Evolutionary conservation across 2,329 filamentous ascomycete genomes (phyloP).

Genomic region (Pseudopithomyces chartarum): DNA sequence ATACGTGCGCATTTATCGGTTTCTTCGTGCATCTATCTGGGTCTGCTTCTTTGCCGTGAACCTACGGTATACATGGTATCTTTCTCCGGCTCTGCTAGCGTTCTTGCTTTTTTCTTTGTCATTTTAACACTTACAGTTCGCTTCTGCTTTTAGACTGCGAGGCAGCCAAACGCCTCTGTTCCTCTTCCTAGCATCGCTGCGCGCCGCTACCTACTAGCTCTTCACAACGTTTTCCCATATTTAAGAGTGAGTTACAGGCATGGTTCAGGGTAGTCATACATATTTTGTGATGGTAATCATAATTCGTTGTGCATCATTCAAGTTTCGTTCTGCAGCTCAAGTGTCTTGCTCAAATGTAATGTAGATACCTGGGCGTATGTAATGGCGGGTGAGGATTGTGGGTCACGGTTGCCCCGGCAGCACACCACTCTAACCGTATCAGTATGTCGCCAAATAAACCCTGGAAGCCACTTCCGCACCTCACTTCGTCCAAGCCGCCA

Average conservation of each 20-base stretch:
- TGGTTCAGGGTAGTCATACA: background rate
- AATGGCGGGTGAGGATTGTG: background rate
- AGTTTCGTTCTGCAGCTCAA: background rate
- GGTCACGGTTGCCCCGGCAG: constrained; percentile 13
- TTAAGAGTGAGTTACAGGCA: background rate
- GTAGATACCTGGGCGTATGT: no score
- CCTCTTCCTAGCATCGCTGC: background rate
- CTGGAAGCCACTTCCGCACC: constrained; percentile 1
- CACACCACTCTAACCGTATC: constrained; percentile 6
- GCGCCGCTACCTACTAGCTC: background rate
- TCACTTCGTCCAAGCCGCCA: background rate
- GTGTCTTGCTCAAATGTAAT: no score
- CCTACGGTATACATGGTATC: background rate
- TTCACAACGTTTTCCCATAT: background rate
- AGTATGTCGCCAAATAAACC: constrained; percentile 10
- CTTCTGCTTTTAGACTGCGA: background rate
- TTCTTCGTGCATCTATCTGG: background rate
- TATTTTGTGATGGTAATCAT: background rate
- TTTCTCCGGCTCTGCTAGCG: constrained; percentile 1
- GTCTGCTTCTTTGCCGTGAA: background rate
- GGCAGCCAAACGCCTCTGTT: background rate
- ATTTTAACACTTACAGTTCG: background rate
- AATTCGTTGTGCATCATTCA: background rate
- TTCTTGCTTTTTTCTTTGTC: constrained; percentile 1
- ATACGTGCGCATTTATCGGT: constrained; percentile 3